Evolutionary conservation across 768 basidiomycete species (phyloP).

Genomic region (Xerocomellus dryophilus): DNA sequence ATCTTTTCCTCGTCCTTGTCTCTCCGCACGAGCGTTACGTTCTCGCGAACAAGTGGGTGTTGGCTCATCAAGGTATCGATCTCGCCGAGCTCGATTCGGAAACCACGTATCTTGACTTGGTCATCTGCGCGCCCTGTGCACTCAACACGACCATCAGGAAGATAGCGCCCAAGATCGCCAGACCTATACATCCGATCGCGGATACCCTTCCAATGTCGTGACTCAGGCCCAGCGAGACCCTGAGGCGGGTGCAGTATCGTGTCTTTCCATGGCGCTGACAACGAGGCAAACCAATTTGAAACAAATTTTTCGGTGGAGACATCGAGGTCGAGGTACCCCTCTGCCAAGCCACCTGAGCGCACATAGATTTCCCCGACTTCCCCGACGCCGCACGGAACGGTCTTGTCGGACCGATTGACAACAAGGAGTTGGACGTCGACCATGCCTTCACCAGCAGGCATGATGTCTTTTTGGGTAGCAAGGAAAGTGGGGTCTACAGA

Average conservation of each 20-base stretch:
- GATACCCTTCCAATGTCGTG: slow-evolving; percentile 88
- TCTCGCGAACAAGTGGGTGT: slow-evolving; percentile 92
- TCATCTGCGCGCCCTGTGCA: slow-evolving; percentile 97
- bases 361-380: slow-evolving; percentile 99
- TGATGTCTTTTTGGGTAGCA: slow-evolving; percentile 92
- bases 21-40: slow-evolving; percentile 92
- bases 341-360: slow-evolving; percentile 90
- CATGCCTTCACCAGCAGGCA: slow-evolving; percentile 98
- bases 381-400: slow-evolving; percentile 85
- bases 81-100: slow-evolving; percentile 97
- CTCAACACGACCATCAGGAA: slow-evolving; percentile 89
- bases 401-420: slow-evolving; percentile 85
- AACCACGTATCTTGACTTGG: slow-evolving; percentile 98
- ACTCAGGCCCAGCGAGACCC: slow-evolving; percentile 64
- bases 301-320: slow-evolving; percentile 93
- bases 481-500: slow-evolving; percentile 86
- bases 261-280: slow-evolving; percentile 54
- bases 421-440: slow-evolving; percentile 95
- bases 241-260: slow-evolving; percentile 61
- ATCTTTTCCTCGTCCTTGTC: slow-evolving; percentile 99
- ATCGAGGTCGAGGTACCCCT: slow-evolving; percentile 85
- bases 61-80: slow-evolving; percentile 95
- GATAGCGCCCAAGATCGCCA: slow-evolving; percentile 93
- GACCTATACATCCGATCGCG: slow-evolving; percentile 97
- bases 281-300: slow-evolving; percentile 80